Evolutionary conservation across 441 rosid species (phyloP).

Genomic region (Melastoma candidum): DNA sequence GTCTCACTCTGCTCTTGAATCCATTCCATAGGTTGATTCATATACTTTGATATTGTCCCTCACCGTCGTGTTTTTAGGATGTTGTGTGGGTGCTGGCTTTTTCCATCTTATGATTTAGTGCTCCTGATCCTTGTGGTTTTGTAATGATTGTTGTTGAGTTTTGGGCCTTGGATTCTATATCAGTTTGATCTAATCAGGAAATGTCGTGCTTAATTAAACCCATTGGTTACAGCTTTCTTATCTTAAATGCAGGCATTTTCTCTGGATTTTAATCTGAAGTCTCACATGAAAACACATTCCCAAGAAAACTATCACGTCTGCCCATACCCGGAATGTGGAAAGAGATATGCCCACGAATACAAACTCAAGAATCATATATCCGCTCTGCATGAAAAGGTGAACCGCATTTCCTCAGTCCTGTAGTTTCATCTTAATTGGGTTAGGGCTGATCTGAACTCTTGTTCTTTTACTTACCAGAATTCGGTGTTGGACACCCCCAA

Average conservation of each 20-base stretch:
- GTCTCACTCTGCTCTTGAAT: conserved; percentile 14
- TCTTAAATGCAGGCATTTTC: conserved; percentile 77
- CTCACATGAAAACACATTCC: conserved; percentile 98
- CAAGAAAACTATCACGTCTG: conserved; percentile 97
- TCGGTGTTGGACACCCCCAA: conserved; percentile 42
- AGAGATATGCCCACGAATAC: conserved; percentile 98
- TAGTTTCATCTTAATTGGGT: not conserved
- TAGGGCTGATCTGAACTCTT: not conserved
- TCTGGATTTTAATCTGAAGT: conserved; percentile 88
- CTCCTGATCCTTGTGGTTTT: too few species aligned
- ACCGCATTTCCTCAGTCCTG: conserved; percentile 2
- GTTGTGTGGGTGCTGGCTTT: too few species aligned
- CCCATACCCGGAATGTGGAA: conserved; percentile 83
- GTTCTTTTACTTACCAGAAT: conserved; percentile 28
- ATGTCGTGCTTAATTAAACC: too few species aligned
- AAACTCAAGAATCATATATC: conserved; percentile 84
- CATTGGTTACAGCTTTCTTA: not conserved
- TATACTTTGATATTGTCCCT: not conserved
- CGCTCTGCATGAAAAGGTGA: conserved; percentile 81
- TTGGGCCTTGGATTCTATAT: too few species aligned
- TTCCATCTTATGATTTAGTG: too few species aligned
- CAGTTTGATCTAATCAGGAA: too few species aligned
- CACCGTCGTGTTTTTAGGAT: not conserved
- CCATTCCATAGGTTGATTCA: conserved; percentile 1
- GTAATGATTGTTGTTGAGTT: too few species aligned